A percentile compares a stretch with the other conserved stretches of the same genome.
phyloP scores from a whole-genome alignment of 129 eudicot genomes.

The Flaveria bidentis region DNA sequence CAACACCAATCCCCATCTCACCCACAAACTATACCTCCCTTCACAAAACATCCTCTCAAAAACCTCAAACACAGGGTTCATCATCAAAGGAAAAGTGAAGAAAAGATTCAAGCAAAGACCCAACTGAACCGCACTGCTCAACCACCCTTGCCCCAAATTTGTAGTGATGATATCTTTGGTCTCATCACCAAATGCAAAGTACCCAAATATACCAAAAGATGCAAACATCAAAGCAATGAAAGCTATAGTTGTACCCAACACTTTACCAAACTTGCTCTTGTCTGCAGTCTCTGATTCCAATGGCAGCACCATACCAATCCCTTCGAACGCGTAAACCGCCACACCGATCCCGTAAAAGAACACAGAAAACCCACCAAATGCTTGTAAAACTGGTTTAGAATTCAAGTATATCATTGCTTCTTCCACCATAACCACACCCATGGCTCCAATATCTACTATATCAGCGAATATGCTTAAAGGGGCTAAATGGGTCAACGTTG shows the following conservation, averaged over 20 bases:
- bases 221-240: conserved; percentile 70
- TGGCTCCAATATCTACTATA: conserved; percentile 75
- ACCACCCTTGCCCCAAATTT: conserved; percentile 70
- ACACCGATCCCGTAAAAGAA: conserved; percentile 83
- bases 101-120: conserved; percentile 77
- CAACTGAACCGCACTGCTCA: conserved; percentile 72
- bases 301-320: conserved; percentile 88
- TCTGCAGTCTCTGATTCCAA: conserved; percentile 70
- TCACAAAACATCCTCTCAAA: conserved; percentile 78
- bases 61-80: conserved; percentile 93
- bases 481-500: conserved; percentile 82
- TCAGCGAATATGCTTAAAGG: conserved; percentile 92
- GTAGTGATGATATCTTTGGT: conserved; percentile 86
- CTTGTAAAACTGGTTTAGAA: conserved; percentile 45
- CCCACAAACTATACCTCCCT: conserved; percentile 67
- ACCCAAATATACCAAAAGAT: conserved; percentile 69
- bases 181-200: conserved; percentile 83
- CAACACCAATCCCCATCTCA: conserved; percentile 74
- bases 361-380: conserved; percentile 59
- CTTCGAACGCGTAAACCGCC: conserved; percentile 85
- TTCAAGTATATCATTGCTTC: conserved; percentile 52
- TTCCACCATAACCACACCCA: conserved; percentile 87
- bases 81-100: conserved; percentile 83
- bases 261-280: conserved; percentile 59
- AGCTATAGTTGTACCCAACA: conserved; percentile 51